phyloP scores from a whole-genome alignment of 169 alveolate species.

The Plasmodium relictum region DNA sequence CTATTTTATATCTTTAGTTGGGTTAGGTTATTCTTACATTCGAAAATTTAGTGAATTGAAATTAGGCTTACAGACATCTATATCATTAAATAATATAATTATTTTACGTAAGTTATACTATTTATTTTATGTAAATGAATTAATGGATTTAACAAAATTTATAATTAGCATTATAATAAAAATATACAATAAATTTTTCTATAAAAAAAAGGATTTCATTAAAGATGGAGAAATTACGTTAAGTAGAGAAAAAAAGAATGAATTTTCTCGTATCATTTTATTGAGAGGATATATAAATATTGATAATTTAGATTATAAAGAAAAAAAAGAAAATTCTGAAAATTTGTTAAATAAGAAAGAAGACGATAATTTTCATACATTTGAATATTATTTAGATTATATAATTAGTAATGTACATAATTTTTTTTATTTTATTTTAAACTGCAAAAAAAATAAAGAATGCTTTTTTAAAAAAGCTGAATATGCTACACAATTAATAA shows the following conservation, averaged over 20 bases:
- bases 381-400: constrained; percentile 36
- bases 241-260: constrained; percentile 25
- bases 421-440: constrained; percentile 40
- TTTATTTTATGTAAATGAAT: constrained; percentile 49
- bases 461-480: constrained; percentile 37
- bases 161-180: constrained; percentile 18
- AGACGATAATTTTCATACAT: neutral
- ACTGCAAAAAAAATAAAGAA: constrained; percentile 6
- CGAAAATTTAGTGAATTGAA: constrained; percentile 27
- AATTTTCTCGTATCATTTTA: constrained; percentile 22
- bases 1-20: constrained; percentile 54
- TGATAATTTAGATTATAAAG: neutral
- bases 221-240: neutral
- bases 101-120: constrained; percentile 27
- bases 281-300: constrained; percentile 7
- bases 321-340: neutral
- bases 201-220: neutral
- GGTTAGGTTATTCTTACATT: constrained; percentile 60
- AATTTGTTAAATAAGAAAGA: neutral
- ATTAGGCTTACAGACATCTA: constrained; percentile 47
- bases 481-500: constrained; percentile 7
- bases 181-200: constrained; percentile 39
- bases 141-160: constrained; percentile 9
- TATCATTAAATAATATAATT: constrained; percentile 6
- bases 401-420: constrained; percentile 19